These are phyloP conservation scores for Trichothecium roseum DNA, from an alignment of 2,329 filamentous ascomycete genomes.

Conservation along the genomic window DNA sequence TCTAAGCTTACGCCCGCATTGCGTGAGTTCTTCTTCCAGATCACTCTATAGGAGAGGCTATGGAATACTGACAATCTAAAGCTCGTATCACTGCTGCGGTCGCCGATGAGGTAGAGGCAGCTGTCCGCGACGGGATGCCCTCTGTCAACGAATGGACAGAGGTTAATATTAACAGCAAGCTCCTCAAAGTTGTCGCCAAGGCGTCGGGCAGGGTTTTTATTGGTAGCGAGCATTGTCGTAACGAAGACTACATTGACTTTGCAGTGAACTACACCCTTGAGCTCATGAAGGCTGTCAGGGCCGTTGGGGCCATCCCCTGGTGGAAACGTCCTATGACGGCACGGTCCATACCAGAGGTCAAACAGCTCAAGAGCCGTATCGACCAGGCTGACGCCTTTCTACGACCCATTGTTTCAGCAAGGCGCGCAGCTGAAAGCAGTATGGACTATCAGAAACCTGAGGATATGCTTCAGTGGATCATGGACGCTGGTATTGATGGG, in stretches of 20 bases:
- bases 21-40: constrained; percentile 8
- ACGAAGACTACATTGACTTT: constrained; percentile 32
- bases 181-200: constrained; percentile 34
- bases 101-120: constrained; percentile 23
- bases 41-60: not conserved
- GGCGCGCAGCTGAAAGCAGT: constrained; percentile 11
- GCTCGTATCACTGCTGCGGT: constrained; percentile 25
- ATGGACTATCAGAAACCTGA: constrained; percentile 21
- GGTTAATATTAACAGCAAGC: constrained; percentile 25
- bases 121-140: constrained; percentile 22
- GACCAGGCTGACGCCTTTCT: constrained; percentile 23
- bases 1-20: constrained; percentile 21
- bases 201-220: constrained; percentile 36
- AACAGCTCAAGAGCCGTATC: constrained; percentile 19
- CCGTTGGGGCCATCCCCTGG: constrained; percentile 15
- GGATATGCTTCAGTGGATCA: constrained; percentile 38
- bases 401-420: constrained; percentile 20
- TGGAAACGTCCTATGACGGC: constrained; percentile 23
- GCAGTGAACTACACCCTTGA: constrained; percentile 37
- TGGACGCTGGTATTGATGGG: constrained; percentile 23
- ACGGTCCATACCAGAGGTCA: constrained; percentile 20
- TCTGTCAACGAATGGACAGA: constrained; percentile 27
- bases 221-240: constrained; percentile 32
- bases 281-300: constrained; percentile 22
- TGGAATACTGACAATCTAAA: not conserved